These are phyloP conservation scores for Clonostachys rhizophaga DNA, from an alignment of 2,329 filamentous ascomycete genomes.

Conservation along the genomic window DNA sequence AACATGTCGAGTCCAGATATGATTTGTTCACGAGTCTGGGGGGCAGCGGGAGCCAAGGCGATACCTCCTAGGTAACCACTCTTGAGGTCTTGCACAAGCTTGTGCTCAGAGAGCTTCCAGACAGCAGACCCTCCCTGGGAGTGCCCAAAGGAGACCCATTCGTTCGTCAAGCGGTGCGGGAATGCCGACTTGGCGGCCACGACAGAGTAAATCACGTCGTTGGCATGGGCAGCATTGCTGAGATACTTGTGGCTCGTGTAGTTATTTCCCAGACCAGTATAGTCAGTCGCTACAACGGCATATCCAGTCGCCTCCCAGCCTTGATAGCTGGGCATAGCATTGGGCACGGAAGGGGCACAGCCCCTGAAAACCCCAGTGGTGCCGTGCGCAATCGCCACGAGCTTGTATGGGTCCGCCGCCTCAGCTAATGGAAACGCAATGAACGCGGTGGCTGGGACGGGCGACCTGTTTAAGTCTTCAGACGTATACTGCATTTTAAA, in stretches of 20 bases:
- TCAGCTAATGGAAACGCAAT: slow-evolving; percentile 9
- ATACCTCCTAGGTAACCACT: slow-evolving; percentile 7
- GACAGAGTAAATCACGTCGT: slow-evolving; percentile 35
- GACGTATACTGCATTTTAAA: slow-evolving; percentile 24
- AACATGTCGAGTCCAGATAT: not conserved
- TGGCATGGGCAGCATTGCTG: slow-evolving; percentile 24
- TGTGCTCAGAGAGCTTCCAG: slow-evolving; percentile 21
- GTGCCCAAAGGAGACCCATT: slow-evolving; percentile 38
- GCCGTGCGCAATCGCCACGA: slow-evolving; percentile 38
- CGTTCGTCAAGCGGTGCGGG: slow-evolving; percentile 14
- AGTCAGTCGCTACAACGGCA: slow-evolving; percentile 38
- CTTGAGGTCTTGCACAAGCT: slow-evolving; percentile 8
- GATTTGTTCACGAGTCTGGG: not conserved
- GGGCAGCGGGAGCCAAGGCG: slow-evolving; percentile 2
- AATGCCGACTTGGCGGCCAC: slow-evolving; percentile 34
- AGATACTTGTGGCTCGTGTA: slow-evolving; percentile 31
- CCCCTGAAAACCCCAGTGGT: slow-evolving; percentile 28
- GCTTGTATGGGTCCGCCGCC: slow-evolving; percentile 2
- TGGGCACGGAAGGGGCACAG: slow-evolving; percentile 2
- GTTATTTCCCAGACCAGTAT: slow-evolving; percentile 33
- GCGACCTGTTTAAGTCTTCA: slow-evolving; percentile 30
- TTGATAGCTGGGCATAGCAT: slow-evolving; percentile 24
- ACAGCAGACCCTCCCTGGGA: slow-evolving; percentile 37
- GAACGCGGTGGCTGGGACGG: slow-evolving; percentile 37
- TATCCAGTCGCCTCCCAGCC: slow-evolving; percentile 21